Percentiles rank a stretch among this genome's conserved stretches.
phyloP scores from a whole-genome alignment of 805 yeast genomes.

The Sugiyamaella chiloensis region DNA sequence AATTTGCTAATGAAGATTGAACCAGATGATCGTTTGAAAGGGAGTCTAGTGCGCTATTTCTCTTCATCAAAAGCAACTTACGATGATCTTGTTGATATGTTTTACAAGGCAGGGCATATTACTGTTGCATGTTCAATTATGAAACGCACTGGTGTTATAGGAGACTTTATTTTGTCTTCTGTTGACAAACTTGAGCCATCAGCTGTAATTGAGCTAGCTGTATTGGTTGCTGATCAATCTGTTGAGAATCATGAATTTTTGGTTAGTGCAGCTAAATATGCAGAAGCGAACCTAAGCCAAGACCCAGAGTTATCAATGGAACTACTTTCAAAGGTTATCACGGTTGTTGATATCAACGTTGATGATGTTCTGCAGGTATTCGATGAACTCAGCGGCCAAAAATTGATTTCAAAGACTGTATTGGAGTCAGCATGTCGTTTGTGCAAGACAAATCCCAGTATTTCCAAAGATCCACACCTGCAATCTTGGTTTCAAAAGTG shows the following conservation, averaged over 20 bases:
- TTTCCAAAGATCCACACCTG: neutral
- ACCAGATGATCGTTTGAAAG: too few species aligned
- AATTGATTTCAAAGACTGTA: neutral
- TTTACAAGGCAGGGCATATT: neutral
- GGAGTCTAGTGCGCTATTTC: neutral
- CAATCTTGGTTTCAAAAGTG: constrained; percentile 21
- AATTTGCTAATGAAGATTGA: too few species aligned
- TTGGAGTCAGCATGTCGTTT: neutral
- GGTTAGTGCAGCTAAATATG: too few species aligned
- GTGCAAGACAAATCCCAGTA: neutral
- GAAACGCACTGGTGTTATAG: neutral
- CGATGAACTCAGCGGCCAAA: neutral
- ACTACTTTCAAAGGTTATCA: constrained; percentile 9
- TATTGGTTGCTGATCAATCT: constrained; percentile 1
- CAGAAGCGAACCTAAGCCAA: too few species aligned
- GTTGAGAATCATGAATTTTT: neutral
- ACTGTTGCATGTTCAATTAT: neutral
- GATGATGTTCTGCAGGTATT: neutral
- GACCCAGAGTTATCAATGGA: constrained; percentile 10
- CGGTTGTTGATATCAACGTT: neutral
- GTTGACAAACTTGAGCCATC: neutral
- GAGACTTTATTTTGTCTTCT: neutral
- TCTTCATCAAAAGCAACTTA: neutral
- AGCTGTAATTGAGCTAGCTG: constrained; percentile 1
- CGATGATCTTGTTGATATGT: neutral